Percentiles rank a stretch among this genome's conserved stretches.
These are phyloP conservation scores for Mayamaea pseudoterrestris DNA, from an alignment of 108 stramenopile species.

Conservation along the genomic window DNA sequence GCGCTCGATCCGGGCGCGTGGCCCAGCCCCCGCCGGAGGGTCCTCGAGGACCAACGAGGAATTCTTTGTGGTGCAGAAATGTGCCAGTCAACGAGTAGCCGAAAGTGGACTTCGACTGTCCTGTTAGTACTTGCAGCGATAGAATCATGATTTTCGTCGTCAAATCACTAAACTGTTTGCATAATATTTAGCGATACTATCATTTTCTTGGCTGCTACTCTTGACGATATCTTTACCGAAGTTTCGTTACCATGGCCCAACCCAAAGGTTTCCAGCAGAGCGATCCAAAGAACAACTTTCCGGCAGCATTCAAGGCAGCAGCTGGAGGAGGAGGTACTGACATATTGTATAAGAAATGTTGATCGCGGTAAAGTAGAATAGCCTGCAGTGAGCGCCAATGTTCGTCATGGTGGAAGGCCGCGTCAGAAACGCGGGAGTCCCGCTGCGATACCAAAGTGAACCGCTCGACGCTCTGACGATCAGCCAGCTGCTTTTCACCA, in stretches of 20 bases:
- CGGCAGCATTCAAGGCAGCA: no score
- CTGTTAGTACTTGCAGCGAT: conserved; percentile 6
- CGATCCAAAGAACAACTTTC: conserved; percentile 62
- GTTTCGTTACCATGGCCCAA: conserved; percentile 74
- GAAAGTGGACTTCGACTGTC: conserved; percentile 17
- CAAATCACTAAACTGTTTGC: background rate
- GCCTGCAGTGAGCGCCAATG: no score
- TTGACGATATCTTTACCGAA: conserved; percentile 49
- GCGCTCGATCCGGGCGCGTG: conserved; percentile 18
- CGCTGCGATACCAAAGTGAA: no score
- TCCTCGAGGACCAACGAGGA: conserved; percentile 74
- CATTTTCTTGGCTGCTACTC: conserved; percentile 41
- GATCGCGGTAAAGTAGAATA: no score
- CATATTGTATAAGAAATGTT: no score
- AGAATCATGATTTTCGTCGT: background rate
- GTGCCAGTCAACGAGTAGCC: conserved; percentile 27
- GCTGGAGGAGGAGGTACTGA: no score
- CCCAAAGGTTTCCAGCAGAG: conserved; percentile 68
- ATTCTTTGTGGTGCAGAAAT: conserved; percentile 47
- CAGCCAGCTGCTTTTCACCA: no score
- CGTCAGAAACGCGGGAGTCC: no score
- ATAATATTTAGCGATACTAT: conserved; percentile 19
- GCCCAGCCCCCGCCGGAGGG: conserved; percentile 60
- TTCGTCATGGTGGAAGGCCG: no score
- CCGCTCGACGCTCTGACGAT: no score